Conservation (phyloP, 2,329 filamentous ascomycete species). For the Lachnellula hyalina region DNA sequence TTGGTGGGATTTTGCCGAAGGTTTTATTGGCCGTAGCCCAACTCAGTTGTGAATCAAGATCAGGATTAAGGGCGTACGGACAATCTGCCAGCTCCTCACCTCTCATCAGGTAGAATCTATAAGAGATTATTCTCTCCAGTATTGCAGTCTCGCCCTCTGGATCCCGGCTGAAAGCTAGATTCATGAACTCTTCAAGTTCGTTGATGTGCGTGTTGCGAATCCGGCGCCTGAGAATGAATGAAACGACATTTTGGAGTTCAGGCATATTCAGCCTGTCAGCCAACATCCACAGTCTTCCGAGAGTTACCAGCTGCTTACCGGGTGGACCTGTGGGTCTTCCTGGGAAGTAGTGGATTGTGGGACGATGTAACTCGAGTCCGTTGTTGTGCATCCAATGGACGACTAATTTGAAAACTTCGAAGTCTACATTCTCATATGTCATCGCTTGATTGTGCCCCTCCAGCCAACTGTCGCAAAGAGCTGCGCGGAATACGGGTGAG, state of each 20-base stretch:
- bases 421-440: background rate
- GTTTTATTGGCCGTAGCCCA: too few relatives aligned
- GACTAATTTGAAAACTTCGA: background rate
- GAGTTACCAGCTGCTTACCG: background rate
- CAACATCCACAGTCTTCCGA: background rate
- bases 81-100: too few relatives aligned
- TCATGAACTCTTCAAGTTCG: background rate
- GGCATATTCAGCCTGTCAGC: background rate
- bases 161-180: too few relatives aligned
- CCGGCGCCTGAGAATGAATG: background rate
- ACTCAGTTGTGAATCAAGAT: too few relatives aligned
- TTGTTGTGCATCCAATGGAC: background rate
- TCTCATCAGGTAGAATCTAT: too few relatives aligned
- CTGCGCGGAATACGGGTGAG: background rate
- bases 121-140: too few relatives aligned
- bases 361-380: background rate
- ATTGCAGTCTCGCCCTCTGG: too few relatives aligned
- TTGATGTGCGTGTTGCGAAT: background rate
- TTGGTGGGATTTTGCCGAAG: too few relatives aligned
- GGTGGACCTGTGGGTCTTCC: background rate
- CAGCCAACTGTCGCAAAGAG: background rate
- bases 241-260: background rate
- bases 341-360: background rate
- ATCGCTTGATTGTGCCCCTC: background rate
- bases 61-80: too few relatives aligned